These are phyloP conservation scores for Aspergillus tubingensis DNA, from an alignment of 2,329 filamentous ascomycete genomes.

Conservation along the genomic window DNA sequence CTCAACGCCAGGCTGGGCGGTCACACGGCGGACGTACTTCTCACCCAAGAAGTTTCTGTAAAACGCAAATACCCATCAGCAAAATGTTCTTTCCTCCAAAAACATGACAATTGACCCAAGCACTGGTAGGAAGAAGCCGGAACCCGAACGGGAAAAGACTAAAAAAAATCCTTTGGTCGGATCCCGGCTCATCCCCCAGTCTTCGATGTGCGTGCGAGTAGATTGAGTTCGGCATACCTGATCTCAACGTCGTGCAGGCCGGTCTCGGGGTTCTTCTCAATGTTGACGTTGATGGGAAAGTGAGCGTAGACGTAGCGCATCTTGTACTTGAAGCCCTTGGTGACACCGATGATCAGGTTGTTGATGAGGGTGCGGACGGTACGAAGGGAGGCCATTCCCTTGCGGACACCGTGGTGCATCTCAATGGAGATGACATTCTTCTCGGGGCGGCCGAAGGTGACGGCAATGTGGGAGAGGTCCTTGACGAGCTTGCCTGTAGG, in stretches of 20 bases:
- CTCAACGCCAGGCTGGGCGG: slow-evolving; percentile 86
- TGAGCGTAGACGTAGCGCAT: slow-evolving; percentile 99
- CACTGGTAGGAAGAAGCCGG: not conserved
- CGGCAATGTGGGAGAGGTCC: slow-evolving; percentile 93
- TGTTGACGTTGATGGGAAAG: slow-evolving; percentile 99
- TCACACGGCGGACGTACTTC: slow-evolving; percentile 95
- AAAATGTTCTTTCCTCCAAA: slow-evolving; percentile 1
- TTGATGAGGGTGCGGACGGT: slow-evolving; percentile 98
- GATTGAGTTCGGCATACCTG: slow-evolving; percentile 64
- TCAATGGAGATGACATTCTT: slow-evolving; percentile 91
- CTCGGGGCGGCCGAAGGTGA: slow-evolving; percentile 89
- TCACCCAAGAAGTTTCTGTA: slow-evolving; percentile 94
- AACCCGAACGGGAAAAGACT: not conserved
- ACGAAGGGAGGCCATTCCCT: slow-evolving; percentile 96
- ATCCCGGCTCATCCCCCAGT: not conserved
- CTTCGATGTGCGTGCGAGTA: not conserved
- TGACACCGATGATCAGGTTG: slow-evolving; percentile 98
- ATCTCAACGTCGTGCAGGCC: slow-evolving; percentile 92
- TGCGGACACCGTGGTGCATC: slow-evolving; percentile 97
- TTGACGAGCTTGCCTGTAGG: slow-evolving; percentile 84
- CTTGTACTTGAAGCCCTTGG: slow-evolving; percentile 99
- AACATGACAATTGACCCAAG: not conserved
- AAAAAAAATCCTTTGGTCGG: not conserved
- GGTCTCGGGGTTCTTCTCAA: slow-evolving; percentile 93
- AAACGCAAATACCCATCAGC: slow-evolving; percentile 35